Conservation (phyloP, 75 land plant species). For the Ceratopteris richardii region DNA sequence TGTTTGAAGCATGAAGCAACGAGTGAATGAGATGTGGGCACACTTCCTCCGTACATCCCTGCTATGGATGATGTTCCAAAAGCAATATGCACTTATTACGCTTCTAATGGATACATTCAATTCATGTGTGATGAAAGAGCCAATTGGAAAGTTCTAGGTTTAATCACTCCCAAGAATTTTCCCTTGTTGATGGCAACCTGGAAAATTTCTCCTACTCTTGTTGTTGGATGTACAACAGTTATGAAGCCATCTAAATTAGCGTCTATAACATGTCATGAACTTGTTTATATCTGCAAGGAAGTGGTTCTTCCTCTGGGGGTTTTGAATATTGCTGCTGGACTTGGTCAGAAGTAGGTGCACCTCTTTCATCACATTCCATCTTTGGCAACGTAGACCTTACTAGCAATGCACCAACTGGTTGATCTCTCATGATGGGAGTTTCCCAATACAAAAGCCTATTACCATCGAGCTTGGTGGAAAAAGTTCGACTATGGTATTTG, state of each 20-base stretch:
- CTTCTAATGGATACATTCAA: conserved; percentile 90
- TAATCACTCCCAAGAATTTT: conserved; percentile 99
- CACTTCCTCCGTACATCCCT: no score
- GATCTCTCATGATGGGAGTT: conserved; percentile 84
- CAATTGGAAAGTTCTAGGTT: conserved; percentile 93
- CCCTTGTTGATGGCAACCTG: conserved; percentile 97
- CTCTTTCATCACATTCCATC: conserved; percentile 79
- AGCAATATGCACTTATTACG: conserved; percentile 65
- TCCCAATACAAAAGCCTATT: conserved; percentile 92
- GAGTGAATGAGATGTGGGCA: no score
- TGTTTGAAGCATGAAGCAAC: no score
- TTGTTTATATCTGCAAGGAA: no score
- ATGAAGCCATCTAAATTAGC: conserved; percentile 95
- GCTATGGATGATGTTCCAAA: no score
- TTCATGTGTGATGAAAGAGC: conserved; percentile 63
- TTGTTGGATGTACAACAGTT: conserved; percentile 95
- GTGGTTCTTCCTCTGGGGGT: conserved; percentile 78
- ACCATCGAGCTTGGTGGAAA: conserved; percentile 98
- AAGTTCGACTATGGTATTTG: conserved; percentile 96
- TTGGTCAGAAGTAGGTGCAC: conserved; percentile 93
- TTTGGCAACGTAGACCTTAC: conserved; percentile 97
- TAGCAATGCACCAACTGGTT: conserved; percentile 85
- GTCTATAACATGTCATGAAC: no score
- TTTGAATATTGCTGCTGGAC: conserved; percentile 83
- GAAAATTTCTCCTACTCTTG: conserved; percentile 98